Evolutionary conservation across 192 early-diverging fungal genomes (phyloP), one percentile per base, ranked within the genome.

Genomic region (Backusella luteola): DNA sequence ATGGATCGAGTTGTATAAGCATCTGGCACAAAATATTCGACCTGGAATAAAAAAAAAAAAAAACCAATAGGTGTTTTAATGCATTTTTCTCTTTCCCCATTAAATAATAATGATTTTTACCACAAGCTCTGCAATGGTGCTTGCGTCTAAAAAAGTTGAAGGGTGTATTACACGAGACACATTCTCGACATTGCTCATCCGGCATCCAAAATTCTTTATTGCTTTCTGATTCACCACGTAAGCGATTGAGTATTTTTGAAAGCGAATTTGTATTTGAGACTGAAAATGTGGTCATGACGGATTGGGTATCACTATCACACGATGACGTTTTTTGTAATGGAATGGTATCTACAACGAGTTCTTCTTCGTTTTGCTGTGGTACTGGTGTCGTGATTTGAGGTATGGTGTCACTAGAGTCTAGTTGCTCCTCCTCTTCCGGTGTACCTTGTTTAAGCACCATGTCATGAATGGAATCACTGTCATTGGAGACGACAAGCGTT

Each of bases 121-220:
- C 94, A 86, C 94, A 95, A 44, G 93, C 90, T 21, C 94, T 86
- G 75, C 94, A 95, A 70, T 95, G 94, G 77, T 95, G 94, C 52
- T 87, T 91, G 35, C 94, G 81, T 44, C 92, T 82, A 67, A 93
- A 90, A 1, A 91, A 83, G 53, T 87, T 89, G 74, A 95, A 95
- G 4, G 85, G 84, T 6, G 79, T 79, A 76, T 90, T 89, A 80
- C 94, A 95, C 4, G 91, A 88, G 80, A 88, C 94, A 77, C 94
- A 95, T 77, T 93, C 91, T 74, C 90, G 91, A 71, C 88, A 91
- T 73, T 88, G 89, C 73, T 95, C 94, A 73, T 95, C 94, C 0
- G 88, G 85, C 93, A 94, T 95, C 94, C 94, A 94, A 72, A 90
- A 93, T 12, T 93, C 90, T 56, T 74, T 84, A 75, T 83, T 89